Conservation (phyloP, 768 basidiomycete species). For the Leccinellum albellum region DNA sequence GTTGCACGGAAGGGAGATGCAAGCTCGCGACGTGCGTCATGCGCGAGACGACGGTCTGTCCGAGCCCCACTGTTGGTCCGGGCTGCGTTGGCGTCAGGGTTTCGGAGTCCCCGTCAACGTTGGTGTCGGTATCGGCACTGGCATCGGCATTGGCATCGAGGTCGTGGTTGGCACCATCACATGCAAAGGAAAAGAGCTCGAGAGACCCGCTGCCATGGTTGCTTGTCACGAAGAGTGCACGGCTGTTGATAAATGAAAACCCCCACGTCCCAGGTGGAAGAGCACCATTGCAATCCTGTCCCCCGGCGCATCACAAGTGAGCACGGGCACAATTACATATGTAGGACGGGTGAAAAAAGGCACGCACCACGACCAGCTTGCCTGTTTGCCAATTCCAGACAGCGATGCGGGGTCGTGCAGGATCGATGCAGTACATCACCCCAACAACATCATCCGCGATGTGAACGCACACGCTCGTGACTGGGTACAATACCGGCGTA, state of each 20-base stretch:
- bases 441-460: slow-evolving; percentile 54
- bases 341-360: no score
- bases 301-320: background rate
- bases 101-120: background rate
- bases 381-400: slow-evolving; percentile 54
- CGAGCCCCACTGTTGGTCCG: background rate
- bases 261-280: slow-evolving; percentile 34
- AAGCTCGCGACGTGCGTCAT: slow-evolving; percentile 21
- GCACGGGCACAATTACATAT: no score
- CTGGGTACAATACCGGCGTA: slow-evolving; percentile 20
- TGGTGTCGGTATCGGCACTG: background rate
- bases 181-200: slow-evolving; percentile 40
- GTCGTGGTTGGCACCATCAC: background rate
- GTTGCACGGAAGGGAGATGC: slow-evolving; percentile 9
- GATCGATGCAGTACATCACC: slow-evolving; percentile 38
- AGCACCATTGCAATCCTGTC: slow-evolving; percentile 28
- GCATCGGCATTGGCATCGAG: background rate
- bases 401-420: slow-evolving; percentile 23
- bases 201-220: slow-evolving; percentile 34
- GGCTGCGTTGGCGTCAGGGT: background rate
- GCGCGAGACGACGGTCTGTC: background rate
- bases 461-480: slow-evolving; percentile 41
- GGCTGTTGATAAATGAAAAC: slow-evolving; percentile 45
- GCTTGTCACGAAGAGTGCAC: slow-evolving; percentile 43
- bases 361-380: slow-evolving; percentile 38